A percentile compares a stretch with the other conserved stretches of the same genome.
Conservation (phyloP, 441 rosid genomes). For the Melastoma candidum region DNA sequence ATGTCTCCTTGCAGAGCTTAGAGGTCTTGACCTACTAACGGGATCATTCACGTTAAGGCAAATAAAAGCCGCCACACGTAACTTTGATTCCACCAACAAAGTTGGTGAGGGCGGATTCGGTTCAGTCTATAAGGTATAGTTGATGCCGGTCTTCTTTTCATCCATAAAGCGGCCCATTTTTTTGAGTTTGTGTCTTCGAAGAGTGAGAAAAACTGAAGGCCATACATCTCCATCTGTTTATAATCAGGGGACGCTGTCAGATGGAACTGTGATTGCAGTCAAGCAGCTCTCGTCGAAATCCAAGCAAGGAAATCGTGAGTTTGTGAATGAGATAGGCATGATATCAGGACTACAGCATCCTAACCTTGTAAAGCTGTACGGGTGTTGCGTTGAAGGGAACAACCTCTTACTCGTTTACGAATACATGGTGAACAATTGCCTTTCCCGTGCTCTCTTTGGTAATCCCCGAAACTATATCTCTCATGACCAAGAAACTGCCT, state of each 20-base stretch:
- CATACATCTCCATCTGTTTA: slow-evolving; percentile 1
- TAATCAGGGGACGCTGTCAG: slow-evolving; percentile 49
- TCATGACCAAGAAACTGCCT: too few species aligned
- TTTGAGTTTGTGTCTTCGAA: background rate
- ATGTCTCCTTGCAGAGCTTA: slow-evolving; percentile 28
- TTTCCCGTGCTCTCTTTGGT: slow-evolving; percentile 79
- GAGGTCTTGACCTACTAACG: slow-evolving; percentile 63
- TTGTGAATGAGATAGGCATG: slow-evolving; percentile 71
- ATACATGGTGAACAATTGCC: slow-evolving; percentile 69
- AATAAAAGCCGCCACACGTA: slow-evolving; percentile 70
- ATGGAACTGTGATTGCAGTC: slow-evolving; percentile 67
- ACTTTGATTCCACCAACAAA: slow-evolving; percentile 55
- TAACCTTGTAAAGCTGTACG: slow-evolving; percentile 77
- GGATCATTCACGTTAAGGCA: slow-evolving; percentile 59
- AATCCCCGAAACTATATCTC: background rate
- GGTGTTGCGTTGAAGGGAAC: slow-evolving; percentile 81
- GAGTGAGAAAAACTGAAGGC: background rate
- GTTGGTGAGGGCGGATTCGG: slow-evolving; percentile 93
- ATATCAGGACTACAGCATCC: slow-evolving; percentile 88
- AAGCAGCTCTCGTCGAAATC: slow-evolving; percentile 70
- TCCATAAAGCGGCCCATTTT: background rate
- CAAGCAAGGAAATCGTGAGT: slow-evolving; percentile 62
- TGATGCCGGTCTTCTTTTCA: background rate
- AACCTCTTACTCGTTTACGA: slow-evolving; percentile 59
- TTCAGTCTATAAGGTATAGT: slow-evolving; percentile 52